phyloP scores from a whole-genome alignment of 164 flowering plant genomes.

The Tetracentron sinense region DNA sequence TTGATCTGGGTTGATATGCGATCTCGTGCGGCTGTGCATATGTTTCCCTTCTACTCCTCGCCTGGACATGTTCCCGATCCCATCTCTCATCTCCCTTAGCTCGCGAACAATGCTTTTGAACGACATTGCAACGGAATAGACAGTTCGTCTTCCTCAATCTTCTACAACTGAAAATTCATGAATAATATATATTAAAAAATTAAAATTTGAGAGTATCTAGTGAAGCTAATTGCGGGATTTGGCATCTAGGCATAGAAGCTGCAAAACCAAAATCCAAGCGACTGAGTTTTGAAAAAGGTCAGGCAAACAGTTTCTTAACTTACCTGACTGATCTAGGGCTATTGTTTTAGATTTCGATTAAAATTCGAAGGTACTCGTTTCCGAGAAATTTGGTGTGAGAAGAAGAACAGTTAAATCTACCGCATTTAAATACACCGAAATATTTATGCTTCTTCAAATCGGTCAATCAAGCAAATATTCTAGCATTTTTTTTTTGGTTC shows the following conservation, averaged over 20 bases:
- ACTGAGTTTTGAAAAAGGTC: no score
- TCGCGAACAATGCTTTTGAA: conserved; percentile 67
- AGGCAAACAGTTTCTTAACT: no score
- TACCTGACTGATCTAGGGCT: not conserved
- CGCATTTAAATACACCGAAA: not conserved
- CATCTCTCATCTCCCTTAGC: conserved; percentile 65
- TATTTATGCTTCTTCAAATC: not conserved
- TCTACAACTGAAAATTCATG: no score
- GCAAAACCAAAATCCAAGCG: not conserved
- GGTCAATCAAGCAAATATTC: no score
- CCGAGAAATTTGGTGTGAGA: no score
- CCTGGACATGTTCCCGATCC: conserved; percentile 53
- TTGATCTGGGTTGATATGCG: conserved; percentile 54
- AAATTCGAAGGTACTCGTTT: no score
- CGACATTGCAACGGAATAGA: conserved; percentile 38
- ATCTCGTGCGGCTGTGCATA: conserved; percentile 39
- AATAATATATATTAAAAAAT: not conserved
- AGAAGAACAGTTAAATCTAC: no score
- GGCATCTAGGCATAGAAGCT: not conserved
- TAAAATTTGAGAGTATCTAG: not conserved
- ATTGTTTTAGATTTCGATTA: not conserved
- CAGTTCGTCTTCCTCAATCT: not conserved
- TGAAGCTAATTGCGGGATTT: no score
- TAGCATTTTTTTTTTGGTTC: no score
- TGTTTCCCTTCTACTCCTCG: conserved; percentile 48